Conservation (phyloP, 2,329 filamentous ascomycete genomes). For the Colletotrichum somersetense region DNA sequence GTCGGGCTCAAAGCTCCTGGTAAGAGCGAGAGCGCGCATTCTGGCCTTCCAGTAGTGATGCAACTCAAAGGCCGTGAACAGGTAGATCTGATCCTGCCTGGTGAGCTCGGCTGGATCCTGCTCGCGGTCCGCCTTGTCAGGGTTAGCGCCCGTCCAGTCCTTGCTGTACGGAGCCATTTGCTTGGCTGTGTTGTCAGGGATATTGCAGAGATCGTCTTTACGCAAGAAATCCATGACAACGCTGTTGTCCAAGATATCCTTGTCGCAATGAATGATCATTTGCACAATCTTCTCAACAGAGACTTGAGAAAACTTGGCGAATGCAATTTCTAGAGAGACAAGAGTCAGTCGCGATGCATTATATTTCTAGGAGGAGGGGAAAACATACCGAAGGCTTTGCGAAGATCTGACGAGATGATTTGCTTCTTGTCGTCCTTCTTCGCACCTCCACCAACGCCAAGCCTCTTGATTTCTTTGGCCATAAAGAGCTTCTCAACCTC, state of each 20-base stretch:
- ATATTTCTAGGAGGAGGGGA: background rate
- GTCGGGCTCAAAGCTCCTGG: conserved; percentile 84
- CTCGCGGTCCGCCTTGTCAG: conserved; percentile 81
- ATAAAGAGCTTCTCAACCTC: conserved; percentile 98
- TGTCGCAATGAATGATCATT: conserved; percentile 96
- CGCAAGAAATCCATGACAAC: conserved; percentile 98
- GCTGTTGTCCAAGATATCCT: conserved; percentile 85
- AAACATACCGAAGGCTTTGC: conserved; percentile 82
- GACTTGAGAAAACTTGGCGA: conserved; percentile 91
- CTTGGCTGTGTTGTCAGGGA: conserved; percentile 91
- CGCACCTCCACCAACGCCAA: conserved; percentile 73
- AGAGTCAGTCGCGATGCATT: background rate
- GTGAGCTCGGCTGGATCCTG: conserved; percentile 90
- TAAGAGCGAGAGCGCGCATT: conserved; percentile 90
- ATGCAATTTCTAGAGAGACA: conserved; percentile 76
- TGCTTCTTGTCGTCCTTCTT: conserved; percentile 98
- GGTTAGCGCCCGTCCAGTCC: conserved; percentile 93
- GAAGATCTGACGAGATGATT: conserved; percentile 90
- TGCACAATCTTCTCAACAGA: conserved; percentile 87
- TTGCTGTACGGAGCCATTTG: conserved; percentile 95
- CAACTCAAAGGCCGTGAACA: conserved; percentile 92
- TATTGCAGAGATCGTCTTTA: conserved; percentile 91
- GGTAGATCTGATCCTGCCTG: conserved; percentile 93
- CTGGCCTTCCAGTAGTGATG: conserved; percentile 99
- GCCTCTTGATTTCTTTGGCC: conserved; percentile 94